A percentile compares a stretch with the other conserved stretches of the same genome.
phyloP scores from a whole-genome alignment of 108 stramenopile species.

The Nitzschia putrida region DNA sequence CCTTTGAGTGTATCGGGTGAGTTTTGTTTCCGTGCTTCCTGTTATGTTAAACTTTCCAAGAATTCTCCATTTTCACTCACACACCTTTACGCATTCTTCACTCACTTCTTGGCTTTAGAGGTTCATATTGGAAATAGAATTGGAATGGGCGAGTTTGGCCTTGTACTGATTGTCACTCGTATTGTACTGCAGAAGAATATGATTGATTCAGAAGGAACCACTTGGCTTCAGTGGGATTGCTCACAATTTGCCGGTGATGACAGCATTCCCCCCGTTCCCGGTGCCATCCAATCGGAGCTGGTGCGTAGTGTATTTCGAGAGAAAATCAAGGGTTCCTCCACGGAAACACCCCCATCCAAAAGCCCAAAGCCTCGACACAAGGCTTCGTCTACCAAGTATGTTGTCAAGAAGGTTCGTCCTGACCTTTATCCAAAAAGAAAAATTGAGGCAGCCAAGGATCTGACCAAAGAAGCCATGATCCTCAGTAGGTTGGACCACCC shows the following conservation, averaged over 20 bases:
- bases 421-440: constrained; percentile 48
- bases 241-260: no score
- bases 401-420: constrained; percentile 37
- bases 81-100: no score
- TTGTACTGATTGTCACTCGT: constrained; percentile 13
- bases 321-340: no score
- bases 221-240: not conserved
- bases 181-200: constrained; percentile 5
- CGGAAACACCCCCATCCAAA: not conserved
- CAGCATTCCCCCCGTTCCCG: no score
- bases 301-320: no score
- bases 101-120: constrained; percentile 2
- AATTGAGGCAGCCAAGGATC: constrained; percentile 49
- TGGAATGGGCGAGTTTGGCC: constrained; percentile 44
- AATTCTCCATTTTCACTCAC: no score
- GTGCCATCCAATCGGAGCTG: no score
- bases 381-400: constrained; percentile 3
- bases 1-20: constrained; percentile 11
- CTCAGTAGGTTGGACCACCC: constrained; percentile 62
- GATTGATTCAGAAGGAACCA: not conserved
- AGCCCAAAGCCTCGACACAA: not conserved
- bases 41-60: no score
- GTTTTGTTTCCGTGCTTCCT: not conserved
- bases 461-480: constrained; percentile 76
- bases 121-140: constrained; percentile 23